Conservation (phyloP, 768 basidiomycete genomes). For the Termitomyces sp. region DNA sequence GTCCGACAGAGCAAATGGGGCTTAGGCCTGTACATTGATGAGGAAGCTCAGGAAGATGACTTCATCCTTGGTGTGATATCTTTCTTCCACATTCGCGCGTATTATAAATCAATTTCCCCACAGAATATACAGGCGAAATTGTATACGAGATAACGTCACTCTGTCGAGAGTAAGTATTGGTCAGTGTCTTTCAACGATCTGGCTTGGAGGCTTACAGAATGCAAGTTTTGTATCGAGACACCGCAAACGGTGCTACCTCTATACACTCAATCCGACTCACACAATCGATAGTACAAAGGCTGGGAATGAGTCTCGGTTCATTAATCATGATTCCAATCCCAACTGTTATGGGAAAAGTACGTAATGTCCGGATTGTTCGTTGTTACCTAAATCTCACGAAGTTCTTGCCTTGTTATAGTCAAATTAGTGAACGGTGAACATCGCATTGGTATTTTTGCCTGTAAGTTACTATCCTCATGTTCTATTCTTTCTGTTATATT, state of each 20-base stretch:
- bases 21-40: slow-evolving; percentile 50
- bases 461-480: slow-evolving; percentile 32
- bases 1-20: slow-evolving; percentile 47
- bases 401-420: slow-evolving; percentile 32
- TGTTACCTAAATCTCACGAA: background rate
- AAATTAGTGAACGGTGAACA: slow-evolving; percentile 62
- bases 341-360: slow-evolving; percentile 50
- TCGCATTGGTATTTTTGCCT: slow-evolving; percentile 59
- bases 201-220: background rate
- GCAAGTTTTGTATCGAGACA: slow-evolving; percentile 42
- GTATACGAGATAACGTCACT: slow-evolving; percentile 45
- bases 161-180: slow-evolving; percentile 45
- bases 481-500: background rate
- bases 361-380: slow-evolving; percentile 10
- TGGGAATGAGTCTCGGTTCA: slow-evolving; percentile 66
- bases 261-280: slow-evolving; percentile 43
- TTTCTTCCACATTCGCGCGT: background rate
- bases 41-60: slow-evolving; percentile 41
- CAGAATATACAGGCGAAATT: slow-evolving; percentile 70
- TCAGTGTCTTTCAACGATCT: background rate
- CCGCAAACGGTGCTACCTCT: slow-evolving; percentile 59
- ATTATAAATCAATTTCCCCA: background rate
- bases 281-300: slow-evolving; percentile 53
- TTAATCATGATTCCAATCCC: slow-evolving; percentile 50
- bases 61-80: slow-evolving; percentile 41